These are phyloP conservation scores for Diplodia sapinea DNA, from an alignment of 2,329 filamentous ascomycete species.

Conservation along the genomic window DNA sequence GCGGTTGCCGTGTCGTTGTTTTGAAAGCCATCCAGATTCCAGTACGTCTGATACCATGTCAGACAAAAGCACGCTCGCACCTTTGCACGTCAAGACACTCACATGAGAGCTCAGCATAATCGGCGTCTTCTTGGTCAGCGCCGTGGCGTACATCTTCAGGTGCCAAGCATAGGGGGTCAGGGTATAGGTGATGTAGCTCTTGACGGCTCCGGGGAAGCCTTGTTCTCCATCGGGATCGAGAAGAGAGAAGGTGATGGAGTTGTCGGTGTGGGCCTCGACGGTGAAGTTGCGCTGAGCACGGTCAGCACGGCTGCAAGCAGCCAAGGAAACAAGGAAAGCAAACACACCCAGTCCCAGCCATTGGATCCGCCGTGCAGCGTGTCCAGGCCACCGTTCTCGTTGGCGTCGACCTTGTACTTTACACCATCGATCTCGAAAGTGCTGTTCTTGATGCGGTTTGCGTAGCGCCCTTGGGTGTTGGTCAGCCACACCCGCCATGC, in stretches of 20 bases:
- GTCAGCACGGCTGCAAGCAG: conserved; percentile 27
- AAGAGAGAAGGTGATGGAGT: conserved; percentile 76
- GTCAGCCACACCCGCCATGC: not conserved
- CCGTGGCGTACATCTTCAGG: conserved; percentile 72
- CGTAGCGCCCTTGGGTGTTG: conserved; percentile 62
- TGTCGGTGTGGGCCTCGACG: conserved; percentile 68
- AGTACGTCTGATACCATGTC: conserved; percentile 65
- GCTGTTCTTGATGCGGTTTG: conserved; percentile 81
- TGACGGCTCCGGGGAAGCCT: conserved; percentile 79
- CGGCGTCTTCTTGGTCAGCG: conserved; percentile 76
- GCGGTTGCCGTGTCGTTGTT: conserved; percentile 70
- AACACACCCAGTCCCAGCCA: conserved; percentile 69
- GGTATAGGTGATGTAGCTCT: conserved; percentile 76
- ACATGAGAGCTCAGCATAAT: conserved; percentile 79
- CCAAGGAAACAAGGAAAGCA: not conserved
- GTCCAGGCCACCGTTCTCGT: conserved; percentile 62
- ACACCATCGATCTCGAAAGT: conserved; percentile 71
- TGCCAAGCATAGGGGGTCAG: conserved; percentile 71
- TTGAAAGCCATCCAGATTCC: conserved; percentile 81
- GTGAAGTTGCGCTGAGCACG: conserved; percentile 69
- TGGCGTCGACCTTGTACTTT: conserved; percentile 64
- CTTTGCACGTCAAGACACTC: conserved; percentile 41
- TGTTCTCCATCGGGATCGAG: conserved; percentile 74
- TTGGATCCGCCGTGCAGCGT: conserved; percentile 73
- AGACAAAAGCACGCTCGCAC: not conserved